Base-by-base conservation (phyloP, 2,329 filamentous ascomycete species). In the Botrytis hyacinthi region DNA sequence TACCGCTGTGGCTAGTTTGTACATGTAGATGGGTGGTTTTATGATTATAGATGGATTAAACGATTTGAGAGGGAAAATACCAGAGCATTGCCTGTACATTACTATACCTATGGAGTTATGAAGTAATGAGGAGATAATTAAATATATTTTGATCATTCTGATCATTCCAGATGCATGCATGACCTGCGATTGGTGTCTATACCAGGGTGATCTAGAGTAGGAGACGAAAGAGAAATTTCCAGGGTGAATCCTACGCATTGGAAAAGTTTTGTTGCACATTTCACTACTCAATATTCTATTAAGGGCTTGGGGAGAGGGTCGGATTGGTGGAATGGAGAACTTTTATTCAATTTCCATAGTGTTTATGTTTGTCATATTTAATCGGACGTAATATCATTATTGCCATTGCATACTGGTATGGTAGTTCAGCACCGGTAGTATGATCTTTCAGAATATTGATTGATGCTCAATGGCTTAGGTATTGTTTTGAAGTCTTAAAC, bases 1-100 rank as follows among this genome's bases (percentile, higher is more conserved):
- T 71, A 97, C 94, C 35, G 95, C 95, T 29, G 93, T 95, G 57
- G 94, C 94, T 22, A 94, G 91, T 81, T 83, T 97, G 80, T 97
- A 97, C 81, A 95, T 97, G 92, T 97, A 86, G 37, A 46, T n/a
- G n/a, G 40, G 29, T 29, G 20, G 48, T 18, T 65, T 29, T 7
- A 44, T 18, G 61, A 35, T n/a, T 44, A 66, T 6, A 3, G 12
- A n/a, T n/a, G 26, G 6, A 29, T 37, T n/a, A 5, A 51, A 20
- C 37, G 22, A 6, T 20, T 32, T n/a, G 40, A 48, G 37, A 40
- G 9, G n/a, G 63, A 20, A 32, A 42, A 54, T 59, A 46, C 26
- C 37, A 67, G 22, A 29, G 65, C 48, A 54, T 29, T 37, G 14
- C 18, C 65, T 40, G 22, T 57, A 54, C 7, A 54, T 12, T 54